phyloP scores from a whole-genome alignment of 495 filamentous ascomycete species.

The Tuber brumale region DNA sequence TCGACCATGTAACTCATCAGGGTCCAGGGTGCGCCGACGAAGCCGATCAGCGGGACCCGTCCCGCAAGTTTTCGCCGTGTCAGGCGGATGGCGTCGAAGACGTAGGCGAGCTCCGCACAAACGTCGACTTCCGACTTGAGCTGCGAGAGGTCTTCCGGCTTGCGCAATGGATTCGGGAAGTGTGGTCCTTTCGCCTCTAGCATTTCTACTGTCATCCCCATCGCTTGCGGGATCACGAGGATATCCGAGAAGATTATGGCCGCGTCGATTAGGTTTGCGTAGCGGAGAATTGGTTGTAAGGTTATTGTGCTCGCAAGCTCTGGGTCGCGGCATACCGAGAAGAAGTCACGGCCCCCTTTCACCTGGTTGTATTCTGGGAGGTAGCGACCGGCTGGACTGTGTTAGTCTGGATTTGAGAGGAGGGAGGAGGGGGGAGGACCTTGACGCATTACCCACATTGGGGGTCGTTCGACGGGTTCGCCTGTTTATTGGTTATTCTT shows the following conservation, averaged over 20 bases:
- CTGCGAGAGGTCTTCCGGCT: slow-evolving; percentile 74
- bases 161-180: slow-evolving; percentile 76
- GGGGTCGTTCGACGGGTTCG: slow-evolving; percentile 80
- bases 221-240: slow-evolving; percentile 91
- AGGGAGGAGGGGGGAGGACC: slow-evolving; percentile 47
- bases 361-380: slow-evolving; percentile 87
- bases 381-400: slow-evolving; percentile 73
- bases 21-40: slow-evolving; percentile 96
- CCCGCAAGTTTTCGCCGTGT: slow-evolving; percentile 79
- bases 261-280: slow-evolving; percentile 81
- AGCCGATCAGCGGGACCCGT: slow-evolving; percentile 88
- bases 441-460: slow-evolving; percentile 99
- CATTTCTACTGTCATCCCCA: slow-evolving; percentile 98
- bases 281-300: slow-evolving; percentile 88
- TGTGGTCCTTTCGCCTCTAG: slow-evolving; percentile 89
- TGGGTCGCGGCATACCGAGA: slow-evolving; percentile 88
- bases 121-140: slow-evolving; percentile 76
- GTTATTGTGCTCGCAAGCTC: slow-evolving; percentile 89
- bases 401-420: slow-evolving; percentile 12
- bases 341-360: slow-evolving; percentile 86
- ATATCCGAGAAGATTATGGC: slow-evolving; percentile 99
- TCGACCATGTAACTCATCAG: slow-evolving; percentile 98
- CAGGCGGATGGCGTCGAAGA: slow-evolving; percentile 88
- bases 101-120: slow-evolving; percentile 74
- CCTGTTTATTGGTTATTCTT: slow-evolving; percentile 50